These are phyloP conservation scores for Rhododendron kiyosumense DNA, from an alignment of 148 eudicot genomes.

Conservation along the genomic window DNA sequence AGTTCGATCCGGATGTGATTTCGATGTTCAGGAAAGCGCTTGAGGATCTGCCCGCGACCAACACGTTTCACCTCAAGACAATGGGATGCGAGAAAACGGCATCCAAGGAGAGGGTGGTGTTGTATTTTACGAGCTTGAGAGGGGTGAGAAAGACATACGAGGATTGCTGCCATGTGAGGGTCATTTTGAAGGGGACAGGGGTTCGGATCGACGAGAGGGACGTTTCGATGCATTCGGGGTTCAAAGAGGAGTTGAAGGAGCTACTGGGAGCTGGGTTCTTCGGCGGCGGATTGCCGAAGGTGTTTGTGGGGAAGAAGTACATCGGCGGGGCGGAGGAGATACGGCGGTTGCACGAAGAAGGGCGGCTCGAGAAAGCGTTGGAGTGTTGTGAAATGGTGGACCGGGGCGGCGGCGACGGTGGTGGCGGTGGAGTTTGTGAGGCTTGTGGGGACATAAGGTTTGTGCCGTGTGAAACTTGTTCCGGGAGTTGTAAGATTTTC, in stretches of 20 bases:
- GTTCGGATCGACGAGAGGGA: conserved; percentile 80
- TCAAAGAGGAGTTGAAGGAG: conserved; percentile 71
- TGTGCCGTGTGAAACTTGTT: conserved; percentile 86
- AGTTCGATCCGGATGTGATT: conserved; percentile 70
- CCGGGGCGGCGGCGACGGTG: conserved; percentile 16
- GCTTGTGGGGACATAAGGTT: conserved; percentile 91
- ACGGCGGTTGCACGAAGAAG: conserved; percentile 63
- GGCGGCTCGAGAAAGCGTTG: conserved; percentile 54
- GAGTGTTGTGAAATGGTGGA: conserved; percentile 45
- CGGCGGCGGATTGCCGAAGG: conserved; percentile 63
- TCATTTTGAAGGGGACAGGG: conserved; percentile 56
- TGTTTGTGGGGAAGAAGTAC: conserved; percentile 55
- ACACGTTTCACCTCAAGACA: conserved; percentile 43
- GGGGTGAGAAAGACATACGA: conserved; percentile 93
- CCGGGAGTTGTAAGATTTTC: conserved; percentile 86
- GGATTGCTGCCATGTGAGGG: conserved; percentile 75
- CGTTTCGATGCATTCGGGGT: conserved; percentile 88
- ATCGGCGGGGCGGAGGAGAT: conserved; percentile 83
- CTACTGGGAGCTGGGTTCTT: conserved; percentile 33
- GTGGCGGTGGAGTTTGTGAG: conserved; percentile 44
- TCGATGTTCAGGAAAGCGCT: conserved; percentile 57
- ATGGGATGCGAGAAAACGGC: conserved; percentile 13
- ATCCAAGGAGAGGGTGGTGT: conserved; percentile 37
- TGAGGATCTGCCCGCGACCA: conserved; percentile 50
- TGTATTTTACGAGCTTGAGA: conserved; percentile 84